Evolutionary conservation across 331 rosid species (phyloP).

Genomic region (Malus hybrid): DNA sequence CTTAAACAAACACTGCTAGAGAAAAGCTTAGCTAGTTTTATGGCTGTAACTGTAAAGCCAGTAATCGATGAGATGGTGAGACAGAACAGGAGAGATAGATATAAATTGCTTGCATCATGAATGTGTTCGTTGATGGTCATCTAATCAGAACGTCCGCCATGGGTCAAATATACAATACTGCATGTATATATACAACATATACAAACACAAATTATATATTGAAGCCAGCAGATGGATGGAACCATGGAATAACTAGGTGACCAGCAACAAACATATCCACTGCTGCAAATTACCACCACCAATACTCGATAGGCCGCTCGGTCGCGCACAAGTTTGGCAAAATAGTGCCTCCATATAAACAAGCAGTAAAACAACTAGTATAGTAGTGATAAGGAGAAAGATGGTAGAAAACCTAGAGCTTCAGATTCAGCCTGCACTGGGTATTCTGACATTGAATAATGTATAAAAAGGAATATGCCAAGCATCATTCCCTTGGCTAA

Average conservation of each 20-base stretch:
- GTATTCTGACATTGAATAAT: background rate
- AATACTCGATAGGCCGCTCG: background rate
- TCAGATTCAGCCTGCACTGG: background rate
- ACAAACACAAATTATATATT: background rate
- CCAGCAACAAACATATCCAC: conserved; percentile 31
- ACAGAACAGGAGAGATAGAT: background rate
- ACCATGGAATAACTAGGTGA: conserved; percentile 7
- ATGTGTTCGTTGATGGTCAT: conserved; percentile 33
- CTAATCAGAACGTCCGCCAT: conserved; percentile 5
- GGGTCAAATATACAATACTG: background rate
- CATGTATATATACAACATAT: background rate
- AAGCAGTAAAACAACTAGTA: background rate
- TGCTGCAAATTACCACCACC: background rate
- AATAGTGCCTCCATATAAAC: background rate
- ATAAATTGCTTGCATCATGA: conserved; percentile 5
- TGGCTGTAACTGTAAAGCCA: background rate
- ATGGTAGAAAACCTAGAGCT: background rate
- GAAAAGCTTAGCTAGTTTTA: no score
- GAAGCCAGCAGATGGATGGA: background rate
- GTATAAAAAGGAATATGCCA: conserved; percentile 8
- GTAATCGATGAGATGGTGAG: background rate
- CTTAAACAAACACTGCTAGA: background rate
- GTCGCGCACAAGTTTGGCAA: background rate
- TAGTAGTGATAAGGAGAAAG: background rate
- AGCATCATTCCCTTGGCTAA: background rate